Evolutionary conservation across 2,329 filamentous ascomycete species (phyloP).

Genomic region (Ceratocystis ficicola): DNA sequence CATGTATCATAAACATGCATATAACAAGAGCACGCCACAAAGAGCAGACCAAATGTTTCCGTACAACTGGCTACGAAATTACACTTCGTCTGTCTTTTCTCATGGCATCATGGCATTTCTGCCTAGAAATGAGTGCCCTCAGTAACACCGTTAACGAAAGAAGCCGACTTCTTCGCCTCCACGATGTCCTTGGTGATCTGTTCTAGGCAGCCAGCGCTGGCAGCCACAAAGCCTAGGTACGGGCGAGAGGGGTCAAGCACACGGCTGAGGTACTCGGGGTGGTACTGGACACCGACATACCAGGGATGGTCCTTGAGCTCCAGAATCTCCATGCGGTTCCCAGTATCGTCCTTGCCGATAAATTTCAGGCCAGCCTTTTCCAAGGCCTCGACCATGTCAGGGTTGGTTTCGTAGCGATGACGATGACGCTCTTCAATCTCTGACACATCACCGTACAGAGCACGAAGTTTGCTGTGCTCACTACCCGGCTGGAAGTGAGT

Average conservation of each 20-base stretch:
- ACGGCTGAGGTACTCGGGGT: constrained; percentile 71
- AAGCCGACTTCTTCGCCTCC: constrained; percentile 20
- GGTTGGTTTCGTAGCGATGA: constrained; percentile 86
- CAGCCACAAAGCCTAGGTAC: constrained; percentile 76
- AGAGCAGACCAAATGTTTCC: background rate
- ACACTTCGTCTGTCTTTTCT: background rate
- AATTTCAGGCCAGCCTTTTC: constrained; percentile 60
- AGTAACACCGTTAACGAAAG: constrained; percentile 18
- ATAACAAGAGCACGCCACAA: background rate
- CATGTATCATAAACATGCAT: background rate
- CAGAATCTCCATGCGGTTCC: constrained; percentile 69
- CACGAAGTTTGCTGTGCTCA: constrained; percentile 67
- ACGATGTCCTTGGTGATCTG: constrained; percentile 28
- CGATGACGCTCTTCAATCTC: constrained; percentile 63
- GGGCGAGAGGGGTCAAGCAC: constrained; percentile 59
- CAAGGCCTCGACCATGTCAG: constrained; percentile 56
- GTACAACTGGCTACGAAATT: background rate
- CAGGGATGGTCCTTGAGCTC: constrained; percentile 74
- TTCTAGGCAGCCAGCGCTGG: constrained; percentile 55
- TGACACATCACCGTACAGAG: constrained; percentile 52
- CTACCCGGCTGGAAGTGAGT: constrained; percentile 63
- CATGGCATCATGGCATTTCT: background rate
- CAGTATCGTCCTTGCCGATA: constrained; percentile 66
- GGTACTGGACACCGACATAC: constrained; percentile 75
- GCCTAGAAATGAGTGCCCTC: constrained; percentile 21